A percentile compares a stretch with the other conserved stretches of the same genome.
phyloP scores from a whole-genome alignment of 176 grass and related monocot genomes.

The Ensete glaucum region DNA sequence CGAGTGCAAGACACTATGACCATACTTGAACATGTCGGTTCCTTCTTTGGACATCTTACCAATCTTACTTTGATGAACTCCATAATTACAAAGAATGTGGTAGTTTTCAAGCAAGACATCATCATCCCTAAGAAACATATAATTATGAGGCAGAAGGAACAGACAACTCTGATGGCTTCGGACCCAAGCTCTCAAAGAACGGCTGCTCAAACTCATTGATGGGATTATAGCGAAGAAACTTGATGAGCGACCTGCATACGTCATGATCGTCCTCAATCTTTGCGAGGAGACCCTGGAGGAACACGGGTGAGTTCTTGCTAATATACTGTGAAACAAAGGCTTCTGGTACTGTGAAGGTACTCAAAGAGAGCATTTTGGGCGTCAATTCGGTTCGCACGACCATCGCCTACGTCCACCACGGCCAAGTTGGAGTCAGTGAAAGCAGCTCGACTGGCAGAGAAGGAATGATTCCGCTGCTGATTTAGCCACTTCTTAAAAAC shows the following conservation, averaged over 20 bases:
- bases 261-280: slow-evolving; percentile 15
- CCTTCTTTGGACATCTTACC: slow-evolving; percentile 46
- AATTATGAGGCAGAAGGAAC: slow-evolving; percentile 28
- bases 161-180: slow-evolving; percentile 21
- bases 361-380: slow-evolving; percentile 42
- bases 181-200: slow-evolving; percentile 51
- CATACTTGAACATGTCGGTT: slow-evolving; percentile 30
- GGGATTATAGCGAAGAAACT: slow-evolving; percentile 34
- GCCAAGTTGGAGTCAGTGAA: background rate
- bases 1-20: slow-evolving; percentile 15
- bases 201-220: slow-evolving; percentile 60
- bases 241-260: slow-evolving; percentile 18
- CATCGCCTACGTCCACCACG: background rate
- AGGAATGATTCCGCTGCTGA: background rate
- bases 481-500: background rate
- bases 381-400: slow-evolving; percentile 2
- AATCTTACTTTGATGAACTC: slow-evolving; percentile 37
- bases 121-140: slow-evolving; percentile 42
- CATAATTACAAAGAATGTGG: slow-evolving; percentile 39
- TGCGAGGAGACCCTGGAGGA: slow-evolving; percentile 26
- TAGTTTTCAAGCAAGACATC: slow-evolving; percentile 40
- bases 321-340: slow-evolving; percentile 35
- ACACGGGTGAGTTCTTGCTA: slow-evolving; percentile 42
- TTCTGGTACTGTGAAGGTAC: slow-evolving; percentile 36
- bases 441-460: background rate